Evolutionary conservation across 345 rosid species (phyloP), one percentile per base, ranked within the genome.

Genomic region (Heritiera littoralis): DNA sequence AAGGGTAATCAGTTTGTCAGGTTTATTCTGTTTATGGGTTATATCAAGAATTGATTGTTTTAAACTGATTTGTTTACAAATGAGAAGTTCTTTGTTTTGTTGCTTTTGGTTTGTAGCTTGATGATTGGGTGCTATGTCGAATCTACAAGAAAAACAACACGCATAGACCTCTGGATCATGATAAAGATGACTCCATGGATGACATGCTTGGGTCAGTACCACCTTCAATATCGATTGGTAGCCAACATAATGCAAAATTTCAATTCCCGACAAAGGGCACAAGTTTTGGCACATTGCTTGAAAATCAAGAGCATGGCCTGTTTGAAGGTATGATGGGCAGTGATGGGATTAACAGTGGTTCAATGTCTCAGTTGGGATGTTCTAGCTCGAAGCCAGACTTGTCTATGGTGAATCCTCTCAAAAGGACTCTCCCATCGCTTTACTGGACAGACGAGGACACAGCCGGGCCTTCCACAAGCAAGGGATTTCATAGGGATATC

Each of bases 41-140:
- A 15, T 76, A 60, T 30, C 67, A 9, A 20, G 35, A 35, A n/a
- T 74, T 80, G 17, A 70, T 70, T 72, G 17, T 70, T 43, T 20
- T 6, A 8, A 41, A 66, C 14, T 58, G 23, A 58, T 17, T 56
- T 64, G 20, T 45, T 17, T 23, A 51, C 54, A 28, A 14, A 67
- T 67, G 41, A 65, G 52, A 49, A 32, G 52, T 18, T 46, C 30
- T 49, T 15, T 28, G 14, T 51, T 60, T 56, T 13, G 8, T 46
- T 54, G 13, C 28, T 81, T 8, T 35, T 74, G 72, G 40, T 7
- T 68, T 72, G 55, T 79, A 93, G 99, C 94, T 95, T 81, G 99
- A 95, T 75, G 99, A 95, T 84, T 95, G 99, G 98, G 99, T 95
- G 55, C 74, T 95, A 40, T 95, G 98, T 85, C 90, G 99, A 74